A percentile compares a stretch with the other conserved stretches of the same genome.
phyloP scores from a whole-genome alignment of 345 rosid genomes.

The Eucalyptus camaldulensis region DNA sequence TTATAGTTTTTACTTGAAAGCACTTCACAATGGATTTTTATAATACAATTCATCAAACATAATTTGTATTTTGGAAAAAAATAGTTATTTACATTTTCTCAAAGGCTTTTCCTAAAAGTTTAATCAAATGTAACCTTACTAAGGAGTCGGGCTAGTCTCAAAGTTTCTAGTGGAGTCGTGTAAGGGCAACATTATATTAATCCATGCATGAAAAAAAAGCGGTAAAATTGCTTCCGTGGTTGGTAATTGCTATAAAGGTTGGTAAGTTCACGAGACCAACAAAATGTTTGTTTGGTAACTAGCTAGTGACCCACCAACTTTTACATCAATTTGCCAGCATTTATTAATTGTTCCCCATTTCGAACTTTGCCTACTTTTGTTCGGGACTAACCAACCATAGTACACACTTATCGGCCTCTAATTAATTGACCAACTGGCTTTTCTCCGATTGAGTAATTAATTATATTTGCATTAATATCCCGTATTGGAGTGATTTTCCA shows the following conservation, averaged over 20 bases:
- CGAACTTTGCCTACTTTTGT: background rate
- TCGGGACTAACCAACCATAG: background rate
- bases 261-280: background rate
- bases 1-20: no score
- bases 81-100: no score
- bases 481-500: background rate
- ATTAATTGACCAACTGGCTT: background rate
- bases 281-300: background rate
- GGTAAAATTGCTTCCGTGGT: background rate
- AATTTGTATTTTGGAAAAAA: no score
- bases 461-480: background rate
- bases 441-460: background rate
- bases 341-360: background rate
- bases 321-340: background rate
- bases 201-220: background rate
- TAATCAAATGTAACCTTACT: no score
- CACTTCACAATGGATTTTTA: fast-evolving
- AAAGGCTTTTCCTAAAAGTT: no score
- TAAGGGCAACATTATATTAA: background rate
- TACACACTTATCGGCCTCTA: background rate
- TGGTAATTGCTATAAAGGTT: background rate
- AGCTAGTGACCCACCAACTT: background rate
- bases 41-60: no score
- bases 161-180: background rate
- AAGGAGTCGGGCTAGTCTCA: fast-evolving